Conservation (phyloP, 345 rosid genomes). For the Gossypium longicalyx region DNA sequence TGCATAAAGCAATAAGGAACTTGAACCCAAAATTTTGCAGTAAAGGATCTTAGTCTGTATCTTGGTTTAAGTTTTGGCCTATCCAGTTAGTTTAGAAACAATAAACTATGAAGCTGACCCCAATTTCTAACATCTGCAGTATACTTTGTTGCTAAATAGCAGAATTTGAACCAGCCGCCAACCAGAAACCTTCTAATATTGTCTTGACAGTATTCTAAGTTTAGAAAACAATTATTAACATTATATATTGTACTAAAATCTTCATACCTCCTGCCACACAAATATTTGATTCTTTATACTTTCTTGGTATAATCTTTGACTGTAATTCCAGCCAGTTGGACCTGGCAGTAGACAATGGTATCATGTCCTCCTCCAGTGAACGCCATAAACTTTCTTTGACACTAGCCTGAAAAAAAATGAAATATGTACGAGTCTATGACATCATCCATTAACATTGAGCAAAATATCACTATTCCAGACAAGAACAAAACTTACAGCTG, state of each 20-base stretch:
- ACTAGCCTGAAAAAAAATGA: constrained; percentile 42
- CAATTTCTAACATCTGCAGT: background rate
- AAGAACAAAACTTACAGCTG: constrained; percentile 61
- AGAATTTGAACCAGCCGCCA: background rate
- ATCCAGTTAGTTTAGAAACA: background rate
- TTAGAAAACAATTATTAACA: constrained; percentile 4
- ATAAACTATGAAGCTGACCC: background rate
- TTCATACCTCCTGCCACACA: constrained; percentile 98
- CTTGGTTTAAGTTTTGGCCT: background rate
- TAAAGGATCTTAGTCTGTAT: background rate
- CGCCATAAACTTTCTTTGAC: constrained; percentile 77
- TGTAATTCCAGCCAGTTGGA: constrained; percentile 95
- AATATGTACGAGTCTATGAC: background rate
- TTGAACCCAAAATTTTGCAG: background rate
- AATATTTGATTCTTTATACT: constrained; percentile 64
- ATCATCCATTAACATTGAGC: constrained; percentile 7
- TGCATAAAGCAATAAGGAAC: background rate
- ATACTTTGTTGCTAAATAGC: background rate
- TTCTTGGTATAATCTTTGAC: constrained; percentile 65
- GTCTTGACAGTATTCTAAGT: background rate
- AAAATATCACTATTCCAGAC: constrained; percentile 2
- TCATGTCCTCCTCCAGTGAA: constrained; percentile 83
- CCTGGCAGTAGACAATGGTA: constrained; percentile 73
- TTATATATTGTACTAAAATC: constrained; percentile 28
- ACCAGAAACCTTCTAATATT: background rate